Percentiles rank a stretch among this genome's conserved stretches.
Conservation (phyloP, 495 filamentous ascomycete genomes). For the Lasiosphaeria miniovina region DNA sequence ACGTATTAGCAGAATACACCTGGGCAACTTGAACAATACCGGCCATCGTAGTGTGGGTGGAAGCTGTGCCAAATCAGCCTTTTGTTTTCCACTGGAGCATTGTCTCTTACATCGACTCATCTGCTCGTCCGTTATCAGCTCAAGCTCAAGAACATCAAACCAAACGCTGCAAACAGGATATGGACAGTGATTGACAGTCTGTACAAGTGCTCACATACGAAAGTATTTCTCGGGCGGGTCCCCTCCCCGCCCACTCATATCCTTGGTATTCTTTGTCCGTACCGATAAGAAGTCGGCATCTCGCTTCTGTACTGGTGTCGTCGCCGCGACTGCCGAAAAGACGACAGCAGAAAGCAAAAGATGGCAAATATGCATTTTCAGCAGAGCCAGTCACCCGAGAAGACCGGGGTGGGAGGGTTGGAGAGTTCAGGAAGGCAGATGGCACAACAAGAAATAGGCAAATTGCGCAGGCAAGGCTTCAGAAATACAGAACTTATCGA, state of each 20-base stretch:
- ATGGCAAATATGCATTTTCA: not conserved
- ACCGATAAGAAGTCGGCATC: conserved; percentile 32
- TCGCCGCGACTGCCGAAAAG: not conserved
- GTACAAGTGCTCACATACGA: conserved; percentile 41
- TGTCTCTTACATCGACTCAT: conserved; percentile 53
- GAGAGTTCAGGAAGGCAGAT: not conserved
- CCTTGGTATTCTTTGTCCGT: conserved; percentile 28
- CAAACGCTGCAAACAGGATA: not conserved
- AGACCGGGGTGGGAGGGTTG: not conserved
- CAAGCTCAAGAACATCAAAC: too few relatives aligned
- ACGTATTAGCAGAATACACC: too few relatives aligned
- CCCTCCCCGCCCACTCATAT: conserved; percentile 45
- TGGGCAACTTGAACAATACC: conserved; percentile 33
- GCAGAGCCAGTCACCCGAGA: not conserved
- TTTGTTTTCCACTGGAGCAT: not conserved
- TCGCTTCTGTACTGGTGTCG: conserved; percentile 20
- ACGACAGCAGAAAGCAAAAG: not conserved
- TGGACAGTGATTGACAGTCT: not conserved
- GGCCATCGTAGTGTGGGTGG: conserved; percentile 60
- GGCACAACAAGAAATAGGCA: too few relatives aligned
- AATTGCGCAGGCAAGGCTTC: too few relatives aligned
- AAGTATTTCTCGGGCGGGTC: conserved; percentile 58
- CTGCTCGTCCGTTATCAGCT: conserved; percentile 25
- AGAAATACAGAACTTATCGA: too few relatives aligned
- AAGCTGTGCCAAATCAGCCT: conserved; percentile 39